Conservation (phyloP, 805 yeast genomes). For the Cyberlindnera lachancei region DNA sequence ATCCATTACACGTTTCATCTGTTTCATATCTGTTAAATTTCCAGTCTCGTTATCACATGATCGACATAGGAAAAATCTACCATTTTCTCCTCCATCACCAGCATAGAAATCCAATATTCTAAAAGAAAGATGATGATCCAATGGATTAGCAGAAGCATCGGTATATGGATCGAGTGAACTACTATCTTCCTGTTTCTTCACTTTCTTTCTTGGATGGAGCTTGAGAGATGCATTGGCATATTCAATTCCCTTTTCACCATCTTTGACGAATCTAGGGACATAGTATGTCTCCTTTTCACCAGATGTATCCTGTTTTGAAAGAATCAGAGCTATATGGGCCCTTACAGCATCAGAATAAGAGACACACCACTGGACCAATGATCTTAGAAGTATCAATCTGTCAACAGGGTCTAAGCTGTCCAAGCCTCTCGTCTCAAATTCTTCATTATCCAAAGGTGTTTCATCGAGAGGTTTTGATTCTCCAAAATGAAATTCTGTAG, state of each 20-base stretch:
- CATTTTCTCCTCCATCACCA: conserved; percentile 21
- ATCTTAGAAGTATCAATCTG: conserved; percentile 17
- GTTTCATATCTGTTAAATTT: conserved; percentile 9
- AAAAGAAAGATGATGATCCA: conserved; percentile 14
- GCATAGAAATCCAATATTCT: conserved; percentile 22
- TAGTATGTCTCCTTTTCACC: conserved; percentile 22
- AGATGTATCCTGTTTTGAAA: conserved; percentile 13
- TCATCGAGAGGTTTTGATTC: conserved; percentile 9
- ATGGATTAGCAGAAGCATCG: conserved; percentile 17
- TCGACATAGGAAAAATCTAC: conserved; percentile 20
- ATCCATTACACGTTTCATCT: conserved; percentile 5
- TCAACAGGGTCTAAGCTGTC: conserved; percentile 16
- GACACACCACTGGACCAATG: conserved; percentile 17
- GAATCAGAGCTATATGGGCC: conserved; percentile 5
- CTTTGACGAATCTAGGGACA: conserved; percentile 17
- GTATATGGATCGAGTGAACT: conserved; percentile 4
- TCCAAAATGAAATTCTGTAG: conserved; percentile 7
- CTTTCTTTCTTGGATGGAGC: conserved; percentile 10
- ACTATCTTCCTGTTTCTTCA: conserved; percentile 6
- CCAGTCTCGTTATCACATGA: conserved; percentile 15
- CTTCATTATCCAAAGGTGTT: conserved; percentile 17
- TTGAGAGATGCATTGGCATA: conserved; percentile 10
- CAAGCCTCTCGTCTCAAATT: conserved; percentile 14
- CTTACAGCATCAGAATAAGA: conserved; percentile 14
- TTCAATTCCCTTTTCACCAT: conserved; percentile 16